Evolutionary conservation across 305 asterid genomes (phyloP).

Genomic region (Lippia alba): DNA sequence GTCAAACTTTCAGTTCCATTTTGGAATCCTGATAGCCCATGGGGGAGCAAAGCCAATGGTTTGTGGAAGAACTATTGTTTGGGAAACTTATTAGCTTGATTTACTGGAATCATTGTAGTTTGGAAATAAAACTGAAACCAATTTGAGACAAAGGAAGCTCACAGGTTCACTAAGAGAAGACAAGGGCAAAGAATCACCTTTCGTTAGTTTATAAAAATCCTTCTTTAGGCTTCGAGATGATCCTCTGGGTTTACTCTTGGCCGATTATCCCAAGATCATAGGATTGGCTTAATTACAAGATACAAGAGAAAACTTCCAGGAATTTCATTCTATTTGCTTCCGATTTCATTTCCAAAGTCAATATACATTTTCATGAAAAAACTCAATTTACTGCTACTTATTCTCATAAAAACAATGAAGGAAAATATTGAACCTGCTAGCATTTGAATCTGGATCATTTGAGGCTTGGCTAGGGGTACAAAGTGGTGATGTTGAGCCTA

Average conservation of each 20-base stretch:
- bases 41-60: slow-evolving; percentile 23
- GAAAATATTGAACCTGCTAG: slow-evolving; percentile 27
- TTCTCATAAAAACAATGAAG: slow-evolving; percentile 8
- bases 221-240: slow-evolving; percentile 13
- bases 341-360: slow-evolving; percentile 31
- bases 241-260: slow-evolving; percentile 13
- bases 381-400: slow-evolving; percentile 20
- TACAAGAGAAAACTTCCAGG: not conserved
- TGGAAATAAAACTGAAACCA: slow-evolving; percentile 32
- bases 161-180: slow-evolving; percentile 16
- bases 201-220: slow-evolving; percentile 15
- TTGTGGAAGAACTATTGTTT: slow-evolving; percentile 7
- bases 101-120: not conserved
- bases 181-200: slow-evolving; percentile 14
- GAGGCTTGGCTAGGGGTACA: slow-evolving; percentile 23
- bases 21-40: slow-evolving; percentile 17
- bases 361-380: slow-evolving; percentile 29
- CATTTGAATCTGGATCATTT: slow-evolving; percentile 25
- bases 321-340: slow-evolving; percentile 27
- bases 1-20: slow-evolving; percentile 33
- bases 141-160: slow-evolving; percentile 25
- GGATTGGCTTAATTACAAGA: slow-evolving; percentile 20
- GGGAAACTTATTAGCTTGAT: slow-evolving; percentile 18
- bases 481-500: slow-evolving; percentile 28
- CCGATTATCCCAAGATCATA: slow-evolving; percentile 8